These are phyloP conservation scores for Echinosophora koreensis DNA, from an alignment of 306 rosid genomes.

Conservation along the genomic window DNA sequence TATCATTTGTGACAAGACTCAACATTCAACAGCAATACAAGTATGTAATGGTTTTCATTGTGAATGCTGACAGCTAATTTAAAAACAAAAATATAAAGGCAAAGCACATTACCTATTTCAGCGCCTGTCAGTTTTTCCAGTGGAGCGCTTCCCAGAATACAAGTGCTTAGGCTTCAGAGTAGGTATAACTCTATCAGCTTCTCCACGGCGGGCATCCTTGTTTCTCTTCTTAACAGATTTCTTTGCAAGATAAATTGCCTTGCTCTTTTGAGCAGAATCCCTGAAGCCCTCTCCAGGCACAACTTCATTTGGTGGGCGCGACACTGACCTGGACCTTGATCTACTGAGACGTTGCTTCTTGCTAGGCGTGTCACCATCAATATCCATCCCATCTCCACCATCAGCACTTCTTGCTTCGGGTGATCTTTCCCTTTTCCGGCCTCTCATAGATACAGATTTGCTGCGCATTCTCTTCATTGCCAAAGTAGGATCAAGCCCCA, in stretches of 20 bases:
- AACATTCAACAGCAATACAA: background rate
- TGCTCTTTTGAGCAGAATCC: conserved; percentile 76
- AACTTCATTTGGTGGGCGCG: conserved; percentile 73
- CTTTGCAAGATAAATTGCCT: conserved; percentile 73
- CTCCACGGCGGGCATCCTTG: conserved; percentile 86
- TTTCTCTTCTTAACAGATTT: conserved; percentile 76
- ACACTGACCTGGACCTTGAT: conserved; percentile 67
- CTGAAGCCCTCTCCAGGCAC: conserved; percentile 86
- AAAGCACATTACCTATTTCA: conserved; percentile 51
- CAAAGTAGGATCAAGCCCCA: conserved; percentile 76
- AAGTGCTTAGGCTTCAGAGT: conserved; percentile 82
- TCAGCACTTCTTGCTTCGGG: conserved; percentile 51
- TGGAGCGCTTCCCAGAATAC: conserved; percentile 79
- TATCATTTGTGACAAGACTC: background rate
- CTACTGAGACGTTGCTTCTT: conserved; percentile 66
- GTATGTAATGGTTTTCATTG: background rate
- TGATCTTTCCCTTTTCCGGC: conserved; percentile 84
- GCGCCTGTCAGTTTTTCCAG: conserved; percentile 81
- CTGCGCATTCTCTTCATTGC: conserved; percentile 80
- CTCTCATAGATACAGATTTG: conserved; percentile 61
- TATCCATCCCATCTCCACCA: conserved; percentile 66
- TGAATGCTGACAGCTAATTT: background rate
- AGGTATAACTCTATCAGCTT: conserved; percentile 93
- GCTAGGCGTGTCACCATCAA: conserved; percentile 71
- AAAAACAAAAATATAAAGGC: background rate